These are phyloP conservation scores for Suillus hirtellus DNA, from an alignment of 768 basidiomycete species.

Conservation along the genomic window DNA sequence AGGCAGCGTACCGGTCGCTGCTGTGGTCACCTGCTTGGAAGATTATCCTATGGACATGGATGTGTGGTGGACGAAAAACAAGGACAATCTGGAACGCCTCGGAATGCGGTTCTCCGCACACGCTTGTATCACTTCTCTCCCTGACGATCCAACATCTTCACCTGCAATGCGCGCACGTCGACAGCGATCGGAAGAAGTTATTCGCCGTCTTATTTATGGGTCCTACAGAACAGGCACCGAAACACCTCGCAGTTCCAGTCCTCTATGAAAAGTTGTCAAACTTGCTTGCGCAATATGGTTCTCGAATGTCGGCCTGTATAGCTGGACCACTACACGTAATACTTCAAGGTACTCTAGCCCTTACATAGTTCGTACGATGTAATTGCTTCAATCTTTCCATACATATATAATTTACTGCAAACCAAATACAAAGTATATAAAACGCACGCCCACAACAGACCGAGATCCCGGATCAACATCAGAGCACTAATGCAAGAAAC, in stretches of 20 bases:
- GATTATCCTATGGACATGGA: slow-evolving; percentile 35
- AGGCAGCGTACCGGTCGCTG: slow-evolving; percentile 33
- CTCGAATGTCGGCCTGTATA: background rate
- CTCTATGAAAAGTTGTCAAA: background rate
- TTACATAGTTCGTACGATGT: background rate
- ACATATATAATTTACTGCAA: background rate
- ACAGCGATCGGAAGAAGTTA: background rate
- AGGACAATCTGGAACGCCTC: slow-evolving; percentile 16
- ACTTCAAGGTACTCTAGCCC: background rate
- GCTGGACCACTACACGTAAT: background rate
- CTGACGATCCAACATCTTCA: slow-evolving; percentile 17
- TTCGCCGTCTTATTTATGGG: background rate
- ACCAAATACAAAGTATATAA: background rate
- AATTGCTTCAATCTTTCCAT: background rate
- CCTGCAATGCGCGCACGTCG: background rate
- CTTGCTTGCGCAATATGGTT: background rate
- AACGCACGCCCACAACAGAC: background rate
- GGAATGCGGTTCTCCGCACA: slow-evolving; percentile 32
- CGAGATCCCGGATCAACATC: background rate
- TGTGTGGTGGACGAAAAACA: slow-evolving; percentile 35
- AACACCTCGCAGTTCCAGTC: background rate
- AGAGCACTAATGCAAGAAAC: background rate
- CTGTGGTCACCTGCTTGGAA: slow-evolving; percentile 44
- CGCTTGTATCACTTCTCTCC: slow-evolving; percentile 35
- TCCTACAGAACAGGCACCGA: background rate